Base-by-base conservation (phyloP, 192 early-diverging fungal species). In the Backusella psychrophila region DNA sequence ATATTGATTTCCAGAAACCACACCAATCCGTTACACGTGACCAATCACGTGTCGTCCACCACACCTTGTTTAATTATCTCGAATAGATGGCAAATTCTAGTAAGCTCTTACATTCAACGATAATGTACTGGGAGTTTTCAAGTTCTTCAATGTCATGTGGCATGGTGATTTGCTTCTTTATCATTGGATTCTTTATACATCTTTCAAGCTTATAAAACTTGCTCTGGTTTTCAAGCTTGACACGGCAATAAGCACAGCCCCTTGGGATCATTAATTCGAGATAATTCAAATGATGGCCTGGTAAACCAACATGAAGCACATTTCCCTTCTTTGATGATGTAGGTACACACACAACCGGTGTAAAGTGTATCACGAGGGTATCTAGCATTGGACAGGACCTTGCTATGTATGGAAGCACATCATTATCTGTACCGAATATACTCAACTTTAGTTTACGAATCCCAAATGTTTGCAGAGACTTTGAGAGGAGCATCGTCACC, bases 171-270 rank as follows among this genome's bases (percentile, higher is more conserved):
- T 29, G 56, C 9, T 63, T 63, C n/a, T 63, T 63, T 12, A 63
- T 63, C 56, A 63, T 63, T 63, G 56, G 56, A 63, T 63, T 63
- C 12, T 63, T 29, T 63, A 63, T 63, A 29, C 56, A 63, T 29
- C 56, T 29, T 63, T 63, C 56, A 63, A 63, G 56, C 9, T 63
- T 63, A 63, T 63, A 63, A 14, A 26, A 63, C 9, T 29, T 63
- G 21, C 7, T 14, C 11, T 12, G 19, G 29, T 63, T 29, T 63
- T 63, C 56, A 63, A 63, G 56, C n/a, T 63, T 29, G 56, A 63
- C 56, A 63, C 56, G 23, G 12, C 56, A 63, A 14, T 63, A 63
- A 7, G 56, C 21, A 14, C 56, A 63, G 9, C 56, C 56, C 23
- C 56, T 63, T 63, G 56, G 56, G 26, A 63, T 63, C 56, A 63